These are phyloP conservation scores for Vaccinium myrtillus DNA, from an alignment of 148 eudicot species.

Conservation along the genomic window DNA sequence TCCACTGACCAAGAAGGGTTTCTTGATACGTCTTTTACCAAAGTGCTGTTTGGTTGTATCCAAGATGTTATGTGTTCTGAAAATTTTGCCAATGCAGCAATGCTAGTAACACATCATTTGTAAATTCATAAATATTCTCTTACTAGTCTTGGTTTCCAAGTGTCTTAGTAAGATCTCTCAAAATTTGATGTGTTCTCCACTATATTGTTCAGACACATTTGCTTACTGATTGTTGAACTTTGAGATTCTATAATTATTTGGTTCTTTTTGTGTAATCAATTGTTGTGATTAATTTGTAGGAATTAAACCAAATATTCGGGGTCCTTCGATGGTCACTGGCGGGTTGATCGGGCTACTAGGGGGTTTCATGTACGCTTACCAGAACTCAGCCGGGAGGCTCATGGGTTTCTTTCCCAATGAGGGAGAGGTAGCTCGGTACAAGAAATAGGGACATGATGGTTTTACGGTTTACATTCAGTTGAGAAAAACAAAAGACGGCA, in stretches of 20 bases:
- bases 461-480: neutral
- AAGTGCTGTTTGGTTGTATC: neutral
- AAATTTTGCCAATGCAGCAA: neutral
- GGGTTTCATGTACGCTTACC: slow-evolving; percentile 95
- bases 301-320: slow-evolving; percentile 38
- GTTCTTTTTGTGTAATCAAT: neutral
- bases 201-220: neutral
- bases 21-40: neutral
- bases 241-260: neutral
- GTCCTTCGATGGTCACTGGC: slow-evolving; percentile 97
- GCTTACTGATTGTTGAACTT: neutral
- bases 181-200: neutral
- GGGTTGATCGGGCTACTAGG: slow-evolving; percentile 88
- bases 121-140: neutral
- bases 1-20: neutral
- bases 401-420: slow-evolving; percentile 99
- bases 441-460: slow-evolving; percentile 34
- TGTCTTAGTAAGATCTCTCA: neutral
- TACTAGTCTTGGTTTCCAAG: neutral
- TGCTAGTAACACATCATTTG: neutral
- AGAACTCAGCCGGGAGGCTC: slow-evolving; percentile 91
- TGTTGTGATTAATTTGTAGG: neutral
- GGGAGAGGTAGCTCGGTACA: slow-evolving; percentile 76
- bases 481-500: neutral
- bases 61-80: neutral